phyloP scores from a whole-genome alignment of 345 rosid species.

The Melaleuca quinquenervia region DNA sequence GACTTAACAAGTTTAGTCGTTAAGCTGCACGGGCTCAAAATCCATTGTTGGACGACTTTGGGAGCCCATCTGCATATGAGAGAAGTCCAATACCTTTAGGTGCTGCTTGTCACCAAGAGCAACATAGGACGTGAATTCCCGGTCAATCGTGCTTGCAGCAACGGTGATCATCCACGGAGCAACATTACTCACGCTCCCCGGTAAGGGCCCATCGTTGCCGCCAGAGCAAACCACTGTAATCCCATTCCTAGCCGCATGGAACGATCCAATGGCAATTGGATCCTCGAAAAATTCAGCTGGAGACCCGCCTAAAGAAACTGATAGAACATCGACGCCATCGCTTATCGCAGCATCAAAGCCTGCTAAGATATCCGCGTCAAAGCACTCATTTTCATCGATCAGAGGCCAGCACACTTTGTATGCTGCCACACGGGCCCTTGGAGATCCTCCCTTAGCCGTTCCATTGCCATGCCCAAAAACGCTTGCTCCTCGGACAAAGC shows the following conservation, averaged over 20 bases:
- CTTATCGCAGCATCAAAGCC: conserved; percentile 22
- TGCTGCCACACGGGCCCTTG: conserved; percentile 24
- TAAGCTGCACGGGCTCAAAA: not conserved
- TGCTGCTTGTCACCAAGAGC: conserved; percentile 29
- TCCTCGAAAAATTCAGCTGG: not conserved
- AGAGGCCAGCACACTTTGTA: conserved; percentile 26
- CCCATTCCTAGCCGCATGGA: conserved; percentile 7
- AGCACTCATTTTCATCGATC: conserved; percentile 4
- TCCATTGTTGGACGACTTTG: not conserved
- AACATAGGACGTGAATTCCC: conserved; percentile 41
- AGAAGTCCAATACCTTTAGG: conserved; percentile 27
- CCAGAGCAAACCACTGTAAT: conserved; percentile 20
- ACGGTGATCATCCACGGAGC: conserved; percentile 75
- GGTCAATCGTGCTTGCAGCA: conserved; percentile 69
- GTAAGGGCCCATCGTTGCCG: conserved; percentile 66
- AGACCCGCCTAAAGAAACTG: conserved; percentile 9
- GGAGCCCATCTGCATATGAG: not conserved
- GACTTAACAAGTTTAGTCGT: not conserved
- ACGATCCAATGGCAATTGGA: conserved; percentile 1
- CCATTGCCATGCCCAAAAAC: conserved; percentile 17
- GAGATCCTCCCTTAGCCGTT: conserved; percentile 32
- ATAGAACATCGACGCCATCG: conserved; percentile 23
- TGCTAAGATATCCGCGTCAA: conserved; percentile 23
- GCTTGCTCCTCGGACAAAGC: not conserved
- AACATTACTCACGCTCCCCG: conserved; percentile 35